These are phyloP conservation scores for Fraxinus sp. DNA, from an alignment of 305 asterid genomes.

Conservation along the genomic window DNA sequence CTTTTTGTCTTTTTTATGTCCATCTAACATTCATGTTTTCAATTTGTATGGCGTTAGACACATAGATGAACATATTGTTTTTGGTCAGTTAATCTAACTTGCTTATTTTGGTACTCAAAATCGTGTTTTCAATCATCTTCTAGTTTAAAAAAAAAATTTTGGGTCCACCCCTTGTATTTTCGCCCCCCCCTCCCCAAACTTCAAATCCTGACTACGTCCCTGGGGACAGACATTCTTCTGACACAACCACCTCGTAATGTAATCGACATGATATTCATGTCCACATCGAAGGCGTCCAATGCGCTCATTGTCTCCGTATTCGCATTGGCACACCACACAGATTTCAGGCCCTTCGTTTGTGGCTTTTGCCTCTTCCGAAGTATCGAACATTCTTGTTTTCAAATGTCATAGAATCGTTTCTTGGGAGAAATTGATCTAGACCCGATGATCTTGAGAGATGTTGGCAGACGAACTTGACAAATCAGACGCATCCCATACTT, in stretches of 20 bases:
- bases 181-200: too few species aligned
- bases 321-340: neutral
- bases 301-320: neutral
- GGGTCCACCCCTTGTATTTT: too few species aligned
- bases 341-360: neutral
- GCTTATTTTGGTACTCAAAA: too few species aligned
- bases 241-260: neutral
- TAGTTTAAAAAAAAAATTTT: too few species aligned
- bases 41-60: too few species aligned
- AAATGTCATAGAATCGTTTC: neutral
- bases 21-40: too few species aligned
- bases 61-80: too few species aligned
- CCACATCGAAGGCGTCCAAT: neutral
- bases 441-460: neutral
- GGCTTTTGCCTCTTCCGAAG: neutral
- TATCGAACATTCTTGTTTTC: neutral
- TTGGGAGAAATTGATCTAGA: neutral
- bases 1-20: too few species aligned
- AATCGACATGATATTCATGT: neutral
- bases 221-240: neutral
- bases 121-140: too few species aligned
- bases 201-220: too few species aligned
- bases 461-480: neutral
- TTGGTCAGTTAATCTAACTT: too few species aligned
- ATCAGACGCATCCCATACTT: neutral